Evolutionary conservation across 2,329 filamentous ascomycete genomes (phyloP), one percentile per base, ranked within the genome.

Genomic region (Sarocladium kiliense): DNA sequence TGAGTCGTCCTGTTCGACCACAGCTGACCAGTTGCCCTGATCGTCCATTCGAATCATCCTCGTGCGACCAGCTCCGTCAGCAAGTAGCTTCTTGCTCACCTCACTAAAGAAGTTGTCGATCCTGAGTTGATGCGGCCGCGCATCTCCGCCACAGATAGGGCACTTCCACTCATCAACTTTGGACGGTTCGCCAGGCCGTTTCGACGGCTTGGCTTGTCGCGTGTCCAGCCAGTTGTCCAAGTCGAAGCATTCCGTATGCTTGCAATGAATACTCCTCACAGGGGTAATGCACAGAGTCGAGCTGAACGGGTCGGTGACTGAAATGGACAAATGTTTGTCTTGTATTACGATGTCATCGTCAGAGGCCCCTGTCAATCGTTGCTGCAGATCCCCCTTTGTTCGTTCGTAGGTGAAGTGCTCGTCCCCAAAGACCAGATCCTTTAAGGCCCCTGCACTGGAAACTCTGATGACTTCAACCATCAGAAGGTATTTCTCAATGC

Each of bases 181-280:
- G 1, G 77, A 77, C 9, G 81, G 82, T 60, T 85, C 78, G n/a
- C 50, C 56, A 7, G 32, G 58, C 34, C 60, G 60, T n/a, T 55
- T 55, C 3, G 59, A 34, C 4, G 70, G 66, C 58, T 77, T 79
- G 14, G 72, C 70, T 4, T 76, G 74, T 41, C 89, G 83, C 4
- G 87, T 89, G 14, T 76, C 69, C 9, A 99, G 79, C 74, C 90
- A 97, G 1, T 82, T 92, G 19, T 88, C 80, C 7, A 97, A 82
- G 66, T 97, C 93, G 66, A 97, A 97, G 66, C 91, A 96, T 65
- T 97, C 90, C 34, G 87, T 74, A 66, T 99, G 93, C 23, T 75
- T 74, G 67, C 94, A 99, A 2, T 68, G 62, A 7, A 64, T 73
- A 25, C 90, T 85, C 26, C 92, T 86, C 2, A 86, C 89, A 1